Evolutionary conservation across 2,329 filamentous ascomycete genomes (phyloP).

Genomic region (Aspergillus pseudoterreus): DNA sequence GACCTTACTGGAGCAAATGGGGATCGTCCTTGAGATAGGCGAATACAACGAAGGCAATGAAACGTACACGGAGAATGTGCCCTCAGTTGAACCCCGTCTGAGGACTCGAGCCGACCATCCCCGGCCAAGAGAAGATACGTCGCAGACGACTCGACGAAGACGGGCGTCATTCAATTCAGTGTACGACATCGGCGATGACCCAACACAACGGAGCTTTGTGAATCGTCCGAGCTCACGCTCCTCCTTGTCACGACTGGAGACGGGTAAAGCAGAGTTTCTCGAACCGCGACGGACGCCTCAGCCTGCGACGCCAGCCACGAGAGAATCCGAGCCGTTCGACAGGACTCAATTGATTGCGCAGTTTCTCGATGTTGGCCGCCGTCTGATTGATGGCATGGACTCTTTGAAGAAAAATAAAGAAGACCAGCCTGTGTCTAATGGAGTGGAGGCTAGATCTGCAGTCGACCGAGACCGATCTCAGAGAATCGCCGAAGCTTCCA

Average conservation of each 20-base stretch:
- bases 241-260: conserved; percentile 41
- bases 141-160: conserved; percentile 34
- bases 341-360: conserved; percentile 37
- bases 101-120: conserved; percentile 17
- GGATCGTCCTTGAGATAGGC: conserved; percentile 65
- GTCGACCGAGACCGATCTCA: conserved; percentile 28
- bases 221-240: conserved; percentile 41
- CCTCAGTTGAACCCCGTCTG: conserved; percentile 20
- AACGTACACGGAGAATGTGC: conserved; percentile 20
- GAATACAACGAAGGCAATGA: conserved; percentile 29
- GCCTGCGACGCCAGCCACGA: conserved; percentile 7
- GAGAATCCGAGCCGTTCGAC: conserved; percentile 23
- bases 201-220: conserved; percentile 40
- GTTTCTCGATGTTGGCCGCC: conserved; percentile 37
- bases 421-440: conserved; percentile 19
- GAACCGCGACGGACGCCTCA: conserved; percentile 19
- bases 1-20: conserved; percentile 63
- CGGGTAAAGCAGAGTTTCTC: conserved; percentile 33
- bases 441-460: conserved; percentile 24
- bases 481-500: conserved; percentile 22
- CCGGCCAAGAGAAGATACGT: conserved; percentile 24
- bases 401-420: conserved; percentile 18
- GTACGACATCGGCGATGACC: conserved; percentile 51
- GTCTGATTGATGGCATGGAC: conserved; percentile 32
- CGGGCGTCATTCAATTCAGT: conserved; percentile 55